A percentile compares a stretch with the other conserved stretches of the same genome.
Conservation (phyloP, 805 yeast genomes). For the Yarrowia keelungensis region DNA sequence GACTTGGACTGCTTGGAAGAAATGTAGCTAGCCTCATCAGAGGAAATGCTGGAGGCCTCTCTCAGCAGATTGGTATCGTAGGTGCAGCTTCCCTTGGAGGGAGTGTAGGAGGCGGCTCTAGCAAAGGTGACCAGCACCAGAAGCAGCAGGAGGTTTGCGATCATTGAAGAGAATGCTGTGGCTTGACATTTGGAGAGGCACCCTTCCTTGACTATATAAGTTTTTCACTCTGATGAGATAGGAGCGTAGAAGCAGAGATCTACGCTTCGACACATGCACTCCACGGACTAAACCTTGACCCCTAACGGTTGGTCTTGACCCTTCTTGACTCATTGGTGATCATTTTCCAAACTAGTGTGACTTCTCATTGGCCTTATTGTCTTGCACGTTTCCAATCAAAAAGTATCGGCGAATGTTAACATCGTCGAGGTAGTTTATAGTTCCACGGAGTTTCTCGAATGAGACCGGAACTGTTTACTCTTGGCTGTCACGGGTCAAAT, state of each 20-base stretch:
- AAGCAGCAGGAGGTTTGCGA: slow-evolving; percentile 4
- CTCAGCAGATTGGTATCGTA: not conserved
- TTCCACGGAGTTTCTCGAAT: slow-evolving; percentile 11
- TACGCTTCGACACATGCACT: slow-evolving; percentile 10
- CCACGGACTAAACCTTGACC: not conserved
- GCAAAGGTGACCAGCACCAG: slow-evolving; percentile 26
- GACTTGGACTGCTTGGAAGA: slow-evolving; percentile 41
- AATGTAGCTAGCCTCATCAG: slow-evolving; percentile 4
- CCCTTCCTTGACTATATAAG: not conserved
- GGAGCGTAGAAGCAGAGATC: not conserved
- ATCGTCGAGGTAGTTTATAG: not conserved
- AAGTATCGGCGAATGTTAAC: not conserved
- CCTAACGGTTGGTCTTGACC: not conserved
- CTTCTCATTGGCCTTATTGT: not conserved
- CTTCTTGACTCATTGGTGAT: no score
- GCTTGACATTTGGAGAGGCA: not conserved
- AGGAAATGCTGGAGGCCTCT: slow-evolving; percentile 6
- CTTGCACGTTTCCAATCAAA: not conserved
- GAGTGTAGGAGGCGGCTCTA: not conserved
- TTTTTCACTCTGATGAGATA: not conserved
- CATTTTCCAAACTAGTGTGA: not conserved
- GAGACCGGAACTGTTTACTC: no score
- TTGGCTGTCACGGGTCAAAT: no score
- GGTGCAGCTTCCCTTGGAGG: not conserved
- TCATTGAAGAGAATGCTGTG: not conserved